Conservation (phyloP, 345 rosid species). For the Salix dunnii region DNA sequence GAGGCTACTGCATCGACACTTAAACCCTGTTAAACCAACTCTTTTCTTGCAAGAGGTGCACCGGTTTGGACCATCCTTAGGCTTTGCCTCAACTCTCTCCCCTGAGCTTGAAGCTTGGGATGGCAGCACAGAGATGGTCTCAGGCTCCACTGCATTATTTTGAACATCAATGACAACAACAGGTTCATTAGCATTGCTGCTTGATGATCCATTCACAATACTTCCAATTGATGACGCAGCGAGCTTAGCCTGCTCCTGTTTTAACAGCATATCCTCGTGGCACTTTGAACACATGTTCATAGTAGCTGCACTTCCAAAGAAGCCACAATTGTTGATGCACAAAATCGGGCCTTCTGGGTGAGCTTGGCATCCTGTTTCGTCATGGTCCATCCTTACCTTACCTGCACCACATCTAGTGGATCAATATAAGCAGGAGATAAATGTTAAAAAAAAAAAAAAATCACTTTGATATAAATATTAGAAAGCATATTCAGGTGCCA, state of each 20-base stretch:
- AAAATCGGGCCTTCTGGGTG: slow-evolving; percentile 76
- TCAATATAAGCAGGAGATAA: background rate
- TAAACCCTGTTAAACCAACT: slow-evolving; percentile 64
- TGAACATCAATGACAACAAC: slow-evolving; percentile 39
- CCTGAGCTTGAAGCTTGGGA: slow-evolving; percentile 26
- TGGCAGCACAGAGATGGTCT: slow-evolving; percentile 41
- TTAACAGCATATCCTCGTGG: slow-evolving; percentile 68
- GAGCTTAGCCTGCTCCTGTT: slow-evolving; percentile 73
- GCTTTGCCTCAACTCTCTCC: slow-evolving; percentile 45
- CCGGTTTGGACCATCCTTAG: slow-evolving; percentile 67
- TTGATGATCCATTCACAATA: slow-evolving; percentile 50
- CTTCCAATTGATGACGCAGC: slow-evolving; percentile 64
- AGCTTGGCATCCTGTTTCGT: slow-evolving; percentile 94
- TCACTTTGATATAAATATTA: background rate
- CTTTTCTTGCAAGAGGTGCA: slow-evolving; percentile 54
- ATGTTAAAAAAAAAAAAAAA: background rate
- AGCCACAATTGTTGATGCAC: slow-evolving; percentile 84
- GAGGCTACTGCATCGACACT: slow-evolving; percentile 56
- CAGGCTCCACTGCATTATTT: slow-evolving; percentile 38
- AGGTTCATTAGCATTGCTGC: slow-evolving; percentile 36
- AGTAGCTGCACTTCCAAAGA: slow-evolving; percentile 87
- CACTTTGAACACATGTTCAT: slow-evolving; percentile 97
- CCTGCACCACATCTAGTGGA: slow-evolving; percentile 22
- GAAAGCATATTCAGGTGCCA: background rate
- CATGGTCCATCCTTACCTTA: slow-evolving; percentile 69